phyloP scores from a whole-genome alignment of 176 grass and related monocot genomes.

The Triticum timopheevii region DNA sequence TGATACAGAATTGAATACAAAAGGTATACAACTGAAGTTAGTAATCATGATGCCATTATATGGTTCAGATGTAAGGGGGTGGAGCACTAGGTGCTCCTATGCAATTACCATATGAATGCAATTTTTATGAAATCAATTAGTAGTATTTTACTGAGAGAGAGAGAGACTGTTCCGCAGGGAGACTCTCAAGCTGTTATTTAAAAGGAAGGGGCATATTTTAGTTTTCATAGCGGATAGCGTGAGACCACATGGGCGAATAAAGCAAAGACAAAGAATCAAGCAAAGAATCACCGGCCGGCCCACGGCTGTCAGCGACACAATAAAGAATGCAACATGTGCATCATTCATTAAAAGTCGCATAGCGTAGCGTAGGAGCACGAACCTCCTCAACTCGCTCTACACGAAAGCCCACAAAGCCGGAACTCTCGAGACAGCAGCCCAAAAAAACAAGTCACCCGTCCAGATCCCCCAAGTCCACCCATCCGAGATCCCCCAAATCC shows the following conservation, averaged over 20 bases:
- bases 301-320: background rate
- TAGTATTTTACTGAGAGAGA: no score
- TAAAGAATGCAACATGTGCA: background rate
- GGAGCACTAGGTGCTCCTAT: no score
- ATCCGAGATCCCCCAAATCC: conserved; percentile 22
- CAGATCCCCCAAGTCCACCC: background rate
- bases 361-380: background rate
- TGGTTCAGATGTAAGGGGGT: no score
- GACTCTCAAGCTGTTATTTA: no score
- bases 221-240: background rate
- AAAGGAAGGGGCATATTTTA: no score
- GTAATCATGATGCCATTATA: no score
- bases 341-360: background rate
- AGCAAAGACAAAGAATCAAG: background rate
- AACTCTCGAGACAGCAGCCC: background rate
- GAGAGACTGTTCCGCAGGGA: no score
- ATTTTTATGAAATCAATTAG: no score
- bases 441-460: background rate
- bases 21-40: no score
- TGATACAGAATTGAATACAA: no score
- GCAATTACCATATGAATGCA: no score
- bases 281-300: background rate
- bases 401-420: background rate
- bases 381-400: background rate
- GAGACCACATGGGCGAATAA: background rate